Conservation (phyloP, 768 basidiomycete genomes). For the Boletus subcaerulescens region DNA sequence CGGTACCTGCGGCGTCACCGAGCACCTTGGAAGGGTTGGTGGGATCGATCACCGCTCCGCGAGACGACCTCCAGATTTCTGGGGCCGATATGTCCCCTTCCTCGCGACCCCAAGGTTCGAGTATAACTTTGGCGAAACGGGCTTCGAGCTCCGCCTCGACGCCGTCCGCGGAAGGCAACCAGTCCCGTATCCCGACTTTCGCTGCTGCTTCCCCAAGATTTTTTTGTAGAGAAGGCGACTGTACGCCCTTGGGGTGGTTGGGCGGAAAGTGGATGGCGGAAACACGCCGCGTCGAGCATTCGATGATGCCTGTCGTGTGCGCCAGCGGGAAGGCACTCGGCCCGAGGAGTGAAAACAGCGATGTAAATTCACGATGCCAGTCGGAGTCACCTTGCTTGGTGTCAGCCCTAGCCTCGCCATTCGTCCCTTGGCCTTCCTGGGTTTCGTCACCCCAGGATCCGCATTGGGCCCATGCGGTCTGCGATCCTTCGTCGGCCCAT, state of each 20-base stretch:
- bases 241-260: constrained; percentile 13
- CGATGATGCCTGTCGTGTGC: constrained; percentile 63
- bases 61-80: constrained; percentile 34
- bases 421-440: constrained; percentile 9
- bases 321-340: constrained; percentile 57
- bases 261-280: constrained; percentile 43
- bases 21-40: constrained; percentile 11
- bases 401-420: not conserved
- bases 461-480: constrained; percentile 11
- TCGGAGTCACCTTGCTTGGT: constrained; percentile 15
- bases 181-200: not conserved
- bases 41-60: constrained; percentile 34
- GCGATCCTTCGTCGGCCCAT: constrained; percentile 13
- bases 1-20: not conserved
- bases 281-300: constrained; percentile 60
- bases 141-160: constrained; percentile 50
- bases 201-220: constrained; percentile 2
- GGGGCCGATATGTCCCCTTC: constrained; percentile 39
- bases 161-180: constrained; percentile 19
- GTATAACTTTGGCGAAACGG: constrained; percentile 46
- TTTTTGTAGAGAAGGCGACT: not conserved
- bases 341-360: constrained; percentile 48
- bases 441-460: constrained; percentile 2
- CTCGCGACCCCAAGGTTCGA: constrained; percentile 53
- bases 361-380: constrained; percentile 21